These are phyloP conservation scores for Pseudocercospora macadamiae DNA, from an alignment of 2,329 filamentous ascomycete genomes.

Conservation along the genomic window DNA sequence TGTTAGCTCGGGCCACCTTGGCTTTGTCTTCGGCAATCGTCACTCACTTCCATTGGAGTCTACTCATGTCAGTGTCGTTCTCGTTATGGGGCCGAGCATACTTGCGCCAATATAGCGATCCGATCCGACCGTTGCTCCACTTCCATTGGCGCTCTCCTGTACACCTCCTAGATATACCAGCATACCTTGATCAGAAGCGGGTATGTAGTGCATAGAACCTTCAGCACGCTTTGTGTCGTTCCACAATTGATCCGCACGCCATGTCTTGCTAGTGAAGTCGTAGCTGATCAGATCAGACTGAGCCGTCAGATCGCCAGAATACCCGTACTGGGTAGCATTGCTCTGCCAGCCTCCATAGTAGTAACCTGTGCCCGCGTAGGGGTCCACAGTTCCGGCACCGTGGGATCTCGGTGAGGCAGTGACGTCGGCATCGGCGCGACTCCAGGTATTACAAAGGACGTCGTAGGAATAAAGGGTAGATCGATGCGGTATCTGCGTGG, in stretches of 20 bases:
- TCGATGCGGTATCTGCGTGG: no score
- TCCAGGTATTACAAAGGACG: no score
- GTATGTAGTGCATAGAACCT: constrained; percentile 63
- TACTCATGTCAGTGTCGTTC: no score
- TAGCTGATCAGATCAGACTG: constrained; percentile 60
- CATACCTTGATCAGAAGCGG: constrained; percentile 62
- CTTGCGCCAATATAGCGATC: constrained; percentile 57
- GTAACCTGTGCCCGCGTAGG: constrained; percentile 44
- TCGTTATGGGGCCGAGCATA: no score
- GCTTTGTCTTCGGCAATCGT: no score
- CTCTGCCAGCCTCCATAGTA: constrained; percentile 67
- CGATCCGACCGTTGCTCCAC: not conserved
- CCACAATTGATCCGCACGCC: constrained; percentile 49
- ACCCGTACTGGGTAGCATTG: constrained; percentile 33
- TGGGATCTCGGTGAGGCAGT: no score
- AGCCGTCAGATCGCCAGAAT: constrained; percentile 42
- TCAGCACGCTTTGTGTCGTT: constrained; percentile 60
- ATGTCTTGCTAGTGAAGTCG: constrained; percentile 58
- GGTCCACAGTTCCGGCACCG: constrained; percentile 60
- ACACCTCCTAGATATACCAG: constrained; percentile 66
- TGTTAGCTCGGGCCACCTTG: no score
- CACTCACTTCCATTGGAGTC: no score
- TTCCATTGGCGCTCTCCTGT: constrained; percentile 53
- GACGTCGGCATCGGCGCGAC: no score
- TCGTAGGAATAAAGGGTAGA: no score